These are phyloP conservation scores for Trichoderma cornu-damae DNA, from an alignment of 2,329 filamentous ascomycete genomes.

Conservation along the genomic window DNA sequence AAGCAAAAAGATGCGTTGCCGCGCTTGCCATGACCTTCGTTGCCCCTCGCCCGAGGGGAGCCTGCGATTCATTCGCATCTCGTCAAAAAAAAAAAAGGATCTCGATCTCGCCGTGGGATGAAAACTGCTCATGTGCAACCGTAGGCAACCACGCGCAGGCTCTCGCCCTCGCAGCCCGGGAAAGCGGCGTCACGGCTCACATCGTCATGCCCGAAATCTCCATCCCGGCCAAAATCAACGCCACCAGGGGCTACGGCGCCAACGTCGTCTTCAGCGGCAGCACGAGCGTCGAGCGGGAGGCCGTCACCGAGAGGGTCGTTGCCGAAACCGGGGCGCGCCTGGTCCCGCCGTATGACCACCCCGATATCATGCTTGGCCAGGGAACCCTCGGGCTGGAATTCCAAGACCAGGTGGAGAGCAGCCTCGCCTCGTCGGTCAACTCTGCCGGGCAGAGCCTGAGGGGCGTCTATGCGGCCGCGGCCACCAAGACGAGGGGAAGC, in stretches of 20 bases:
- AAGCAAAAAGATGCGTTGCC: too few species aligned
- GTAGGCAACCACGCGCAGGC: slow-evolving; percentile 92
- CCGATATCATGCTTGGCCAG: slow-evolving; percentile 85
- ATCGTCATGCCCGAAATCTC: slow-evolving; percentile 91
- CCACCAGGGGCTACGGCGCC: slow-evolving; percentile 72
- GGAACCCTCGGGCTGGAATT: slow-evolving; percentile 85
- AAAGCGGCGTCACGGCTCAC: slow-evolving; percentile 68
- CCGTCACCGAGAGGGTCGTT: slow-evolving; percentile 64
- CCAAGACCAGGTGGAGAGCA: slow-evolving; percentile 61
- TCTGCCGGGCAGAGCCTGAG: neutral
- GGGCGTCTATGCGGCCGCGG: slow-evolving; percentile 7
- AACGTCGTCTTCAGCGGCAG: slow-evolving; percentile 75
- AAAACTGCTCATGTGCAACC: neutral
- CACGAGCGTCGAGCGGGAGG: slow-evolving; percentile 75
- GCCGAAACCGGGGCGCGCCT: slow-evolving; percentile 68
- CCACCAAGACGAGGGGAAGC: slow-evolving; percentile 19
- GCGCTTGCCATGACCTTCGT: too few species aligned
- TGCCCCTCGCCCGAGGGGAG: too few species aligned
- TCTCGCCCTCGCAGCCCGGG: slow-evolving; percentile 74
- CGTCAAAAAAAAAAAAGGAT: too few species aligned
- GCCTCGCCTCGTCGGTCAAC: slow-evolving; percentile 38
- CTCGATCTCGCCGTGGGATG: too few species aligned
- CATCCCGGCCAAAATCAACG: slow-evolving; percentile 79
- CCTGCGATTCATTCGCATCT: neutral
- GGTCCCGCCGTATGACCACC: slow-evolving; percentile 88